phyloP scores from a whole-genome alignment of 495 filamentous ascomycete genomes.

The Tirmania nivea region DNA sequence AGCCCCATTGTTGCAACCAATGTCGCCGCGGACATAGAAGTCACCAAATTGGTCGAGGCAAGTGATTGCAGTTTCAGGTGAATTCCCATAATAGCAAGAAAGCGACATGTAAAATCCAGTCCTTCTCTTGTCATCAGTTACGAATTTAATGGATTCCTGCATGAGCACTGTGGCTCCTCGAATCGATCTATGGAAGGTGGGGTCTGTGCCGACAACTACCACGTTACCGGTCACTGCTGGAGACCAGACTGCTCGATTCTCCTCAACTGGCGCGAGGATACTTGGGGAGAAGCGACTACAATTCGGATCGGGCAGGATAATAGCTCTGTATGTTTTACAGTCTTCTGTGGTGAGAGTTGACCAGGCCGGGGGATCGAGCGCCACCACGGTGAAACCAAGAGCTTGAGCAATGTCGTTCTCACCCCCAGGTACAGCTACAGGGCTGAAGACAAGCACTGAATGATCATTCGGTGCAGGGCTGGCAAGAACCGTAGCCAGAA shows the following conservation, averaged over 20 bases:
- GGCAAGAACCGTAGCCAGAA: not conserved
- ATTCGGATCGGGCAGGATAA: slow-evolving; percentile 21
- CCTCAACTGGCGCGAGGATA: slow-evolving; percentile 10
- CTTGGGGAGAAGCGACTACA: slow-evolving; percentile 1
- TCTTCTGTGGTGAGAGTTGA: slow-evolving; percentile 20
- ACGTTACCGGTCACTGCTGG: slow-evolving; percentile 24
- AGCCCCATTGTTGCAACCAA: slow-evolving; percentile 25
- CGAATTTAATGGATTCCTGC: slow-evolving; percentile 23
- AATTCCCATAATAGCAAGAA: slow-evolving; percentile 19
- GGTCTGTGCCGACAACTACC: slow-evolving; percentile 24
- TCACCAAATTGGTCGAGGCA: slow-evolving; percentile 26
- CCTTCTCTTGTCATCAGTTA: slow-evolving; percentile 9
- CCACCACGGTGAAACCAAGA: slow-evolving; percentile 4
- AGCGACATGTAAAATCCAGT: slow-evolving; percentile 26
- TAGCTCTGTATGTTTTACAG: slow-evolving; percentile 22
- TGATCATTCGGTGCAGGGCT: slow-evolving; percentile 3
- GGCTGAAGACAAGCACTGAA: slow-evolving; percentile 4
- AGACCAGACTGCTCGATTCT: slow-evolving; percentile 21
- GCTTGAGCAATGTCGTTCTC: slow-evolving; percentile 4
- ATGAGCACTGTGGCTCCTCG: slow-evolving; percentile 21
- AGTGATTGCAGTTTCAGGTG: slow-evolving; percentile 20
- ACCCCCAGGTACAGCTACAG: not conserved
- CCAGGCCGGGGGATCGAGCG: slow-evolving; percentile 19
- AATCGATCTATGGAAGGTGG: slow-evolving; percentile 15
- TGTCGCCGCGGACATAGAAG: slow-evolving; percentile 24